These are phyloP conservation scores for Podila epigama DNA, from an alignment of 192 early-diverging fungal species.

Conservation along the genomic window DNA sequence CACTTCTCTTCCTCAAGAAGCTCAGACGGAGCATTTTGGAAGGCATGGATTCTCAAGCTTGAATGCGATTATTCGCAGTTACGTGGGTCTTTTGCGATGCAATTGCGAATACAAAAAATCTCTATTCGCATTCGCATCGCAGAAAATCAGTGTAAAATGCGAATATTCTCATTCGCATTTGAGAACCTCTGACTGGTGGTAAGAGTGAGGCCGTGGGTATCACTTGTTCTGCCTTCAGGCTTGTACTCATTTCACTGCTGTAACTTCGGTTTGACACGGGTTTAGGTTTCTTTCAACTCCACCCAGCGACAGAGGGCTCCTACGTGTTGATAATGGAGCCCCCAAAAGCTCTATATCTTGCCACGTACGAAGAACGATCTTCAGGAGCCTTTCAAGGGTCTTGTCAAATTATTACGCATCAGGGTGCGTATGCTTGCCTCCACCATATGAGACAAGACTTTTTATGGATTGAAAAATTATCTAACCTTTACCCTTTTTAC, in stretches of 20 bases:
- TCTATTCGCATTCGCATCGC: not conserved
- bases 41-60: not conserved
- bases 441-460: not conserved
- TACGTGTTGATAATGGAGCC: not conserved
- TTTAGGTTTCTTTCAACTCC: not conserved
- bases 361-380: not conserved
- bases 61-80: not conserved
- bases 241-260: not conserved
- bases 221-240: not conserved
- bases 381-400: not conserved
- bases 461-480: not conserved
- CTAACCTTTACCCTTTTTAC: not conserved
- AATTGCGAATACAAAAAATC: no score
- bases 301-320: not conserved
- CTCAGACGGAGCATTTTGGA: not conserved
- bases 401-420: not conserved
- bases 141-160: not conserved
- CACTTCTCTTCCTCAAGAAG: not conserved
- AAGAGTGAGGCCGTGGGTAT: not conserved
- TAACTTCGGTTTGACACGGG: not conserved
- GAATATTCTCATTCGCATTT: not conserved
- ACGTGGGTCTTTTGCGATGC: not conserved
- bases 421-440: not conserved
- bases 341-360: not conserved
- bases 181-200: conserved; percentile 2